Evolutionary conservation across 106 monocot genomes (phyloP), one percentile per base, ranked within the genome.

Genomic region (Dendrobium chrysotoxum): DNA sequence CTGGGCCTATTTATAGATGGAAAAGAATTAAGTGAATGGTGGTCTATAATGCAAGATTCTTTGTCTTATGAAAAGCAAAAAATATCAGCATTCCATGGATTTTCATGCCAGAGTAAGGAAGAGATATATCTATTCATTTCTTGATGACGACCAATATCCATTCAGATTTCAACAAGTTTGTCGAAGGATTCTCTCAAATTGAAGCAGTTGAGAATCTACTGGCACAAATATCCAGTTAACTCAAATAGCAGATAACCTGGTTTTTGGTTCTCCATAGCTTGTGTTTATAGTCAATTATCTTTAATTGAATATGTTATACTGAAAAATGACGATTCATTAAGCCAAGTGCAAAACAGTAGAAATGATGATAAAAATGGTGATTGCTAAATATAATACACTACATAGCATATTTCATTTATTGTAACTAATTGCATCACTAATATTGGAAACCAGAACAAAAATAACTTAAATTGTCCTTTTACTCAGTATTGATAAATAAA

Each of bases 1-100:
- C 40, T 44, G 21, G 41, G 39, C 20, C 74, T 75, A 75, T 75
- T 41, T 75, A 75, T 75, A 75, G 50, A 75, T 30, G 41, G n/a
- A 41, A 42, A 75, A 9, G 50, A 50, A 13, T 50, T 16, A 15
- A 13, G 50, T 15, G 15, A 50, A 50, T 50, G 50, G 50, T 50
- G 50, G 50, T 50, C 16, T 50, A 50, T 50, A 15, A 50, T 50
- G 50, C 13, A 71, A 31, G 21, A 21, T 42, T 75, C n/a, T 41
- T 20, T 21, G 21, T n/a, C 5, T 17, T 38, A 71, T 75, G 41
- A 40, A 75, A 74, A 1, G 74, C 20, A 42, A 42, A 75, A 50
- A 75, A 42, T 8, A 40, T 42, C 7, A 35, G 41, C 74, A 75
- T n/a, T 39, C n/a, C 5, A 42, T 42, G 74, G 20, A 74, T 74